Percentiles rank a stretch among this genome's conserved stretches.
Conservation (phyloP, 306 rosid species). For the Spatholobus suberectus region DNA sequence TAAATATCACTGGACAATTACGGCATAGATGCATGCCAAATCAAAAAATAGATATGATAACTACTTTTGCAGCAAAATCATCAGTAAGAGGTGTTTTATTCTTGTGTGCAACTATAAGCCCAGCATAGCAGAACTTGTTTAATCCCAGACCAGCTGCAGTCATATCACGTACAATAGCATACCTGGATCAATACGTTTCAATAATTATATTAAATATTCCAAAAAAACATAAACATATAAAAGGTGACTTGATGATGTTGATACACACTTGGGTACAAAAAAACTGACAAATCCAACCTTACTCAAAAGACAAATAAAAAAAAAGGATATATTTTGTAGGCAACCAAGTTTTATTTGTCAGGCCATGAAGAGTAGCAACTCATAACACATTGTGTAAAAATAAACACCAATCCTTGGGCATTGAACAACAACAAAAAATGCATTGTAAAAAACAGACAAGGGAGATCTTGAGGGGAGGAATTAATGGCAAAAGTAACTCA, state of each 20-base stretch:
- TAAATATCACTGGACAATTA: constrained; percentile 31
- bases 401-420: background rate
- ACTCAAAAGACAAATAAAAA: background rate
- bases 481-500: background rate
- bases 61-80: constrained; percentile 87
- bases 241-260: constrained; percentile 14
- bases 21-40: constrained; percentile 23
- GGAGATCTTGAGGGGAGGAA: background rate
- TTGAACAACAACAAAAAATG: background rate
- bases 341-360: background rate
- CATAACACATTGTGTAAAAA: background rate
- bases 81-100: constrained; percentile 75
- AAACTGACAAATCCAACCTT: background rate
- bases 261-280: constrained; percentile 20
- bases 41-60: constrained; percentile 24
- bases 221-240: background rate
- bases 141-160: constrained; percentile 97
- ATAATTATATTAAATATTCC: background rate
- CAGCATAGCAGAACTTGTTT: constrained; percentile 89
- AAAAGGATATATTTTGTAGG: background rate
- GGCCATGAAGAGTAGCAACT: constrained; percentile 9
- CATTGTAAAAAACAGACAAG: background rate
- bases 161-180: constrained; percentile 94
- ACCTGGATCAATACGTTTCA: constrained; percentile 59
- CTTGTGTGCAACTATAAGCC: constrained; percentile 81